Evolutionary conservation across 177 flowering plant species (phyloP).

Genomic region (Vitis hybrid): DNA sequence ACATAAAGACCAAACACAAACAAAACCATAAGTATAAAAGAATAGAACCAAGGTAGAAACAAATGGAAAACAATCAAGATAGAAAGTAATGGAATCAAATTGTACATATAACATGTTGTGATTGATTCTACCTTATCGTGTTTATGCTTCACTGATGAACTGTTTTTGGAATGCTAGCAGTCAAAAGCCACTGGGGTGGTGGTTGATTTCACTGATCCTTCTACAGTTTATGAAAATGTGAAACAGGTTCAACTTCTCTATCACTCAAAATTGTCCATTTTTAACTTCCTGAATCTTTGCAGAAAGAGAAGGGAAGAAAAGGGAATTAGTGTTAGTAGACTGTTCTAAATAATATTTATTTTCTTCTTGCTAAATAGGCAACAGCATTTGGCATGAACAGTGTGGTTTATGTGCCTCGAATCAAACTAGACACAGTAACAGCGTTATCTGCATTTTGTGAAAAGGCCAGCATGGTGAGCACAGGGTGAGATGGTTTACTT

Average conservation of each 20-base stretch:
- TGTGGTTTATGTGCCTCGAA: constrained; percentile 81
- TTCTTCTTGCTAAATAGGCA: constrained; percentile 40
- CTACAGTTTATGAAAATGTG: constrained; percentile 83
- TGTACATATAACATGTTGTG: too few species aligned
- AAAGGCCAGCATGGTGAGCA: constrained; percentile 98
- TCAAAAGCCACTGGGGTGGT: constrained; percentile 68
- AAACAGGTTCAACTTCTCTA: constrained; percentile 58
- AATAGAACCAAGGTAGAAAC: too few species aligned
- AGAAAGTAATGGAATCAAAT: too few species aligned
- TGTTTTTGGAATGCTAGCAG: constrained; percentile 32
- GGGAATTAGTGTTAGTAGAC: background rate
- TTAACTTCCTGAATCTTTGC: background rate
- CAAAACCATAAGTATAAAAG: too few species aligned
- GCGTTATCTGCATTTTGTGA: constrained; percentile 83
- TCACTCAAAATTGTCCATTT: background rate
- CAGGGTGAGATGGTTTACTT: constrained; percentile 54
- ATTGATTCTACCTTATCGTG: too few species aligned
- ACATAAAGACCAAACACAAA: too few species aligned
- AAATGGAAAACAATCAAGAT: too few species aligned
- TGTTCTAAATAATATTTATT: background rate
- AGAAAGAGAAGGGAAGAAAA: background rate
- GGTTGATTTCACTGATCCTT: constrained; percentile 79
- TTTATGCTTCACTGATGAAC: background rate
- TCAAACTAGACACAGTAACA: constrained; percentile 59
- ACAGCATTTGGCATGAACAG: constrained; percentile 91